Evolutionary conservation across 352 stramenopile genomes (phyloP), one percentile per base, ranked within the genome.

Genomic region (Blastocystis sp.): DNA sequence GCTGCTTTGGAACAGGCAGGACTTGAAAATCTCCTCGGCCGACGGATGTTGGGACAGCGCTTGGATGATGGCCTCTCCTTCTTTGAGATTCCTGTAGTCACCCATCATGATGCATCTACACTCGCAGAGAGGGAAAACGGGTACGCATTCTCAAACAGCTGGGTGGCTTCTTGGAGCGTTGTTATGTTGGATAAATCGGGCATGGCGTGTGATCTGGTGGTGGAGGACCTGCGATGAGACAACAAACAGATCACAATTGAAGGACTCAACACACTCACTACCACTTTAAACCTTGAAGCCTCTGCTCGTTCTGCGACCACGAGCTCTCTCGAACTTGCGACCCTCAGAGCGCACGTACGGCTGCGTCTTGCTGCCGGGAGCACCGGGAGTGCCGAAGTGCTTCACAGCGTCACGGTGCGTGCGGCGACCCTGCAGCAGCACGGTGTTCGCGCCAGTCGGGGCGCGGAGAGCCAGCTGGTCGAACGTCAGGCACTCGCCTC

Each of bases 221-320:
- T 7, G n/a, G 38, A 45, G 17, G 34, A 71, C 34, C 24, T 2
- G 28, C 28, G 28, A 19, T 3, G 54, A 48, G 21, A 2, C n/a
- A 84, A 84, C 74, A 84, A 59, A 68, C 42, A 70, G n/a, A n/a
- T 57, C 42, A 84, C 52, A 62, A 69, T 84, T 84, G 74, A 84
- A 84, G 74, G 74, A 84, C 21, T 54, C 57, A 84, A 84, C n/a
- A 17, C 45, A 70, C 74, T 84, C 38, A 43, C 10, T 38, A 69
- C 66, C 19, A 10, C 19, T 19, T 84, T 84, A 84, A 63, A 84
- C 74, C 74, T 84, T 84, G 74, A 69, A 84, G 38, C 54, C 28
- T 34, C 28, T 34, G 28, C 28, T 34, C 28, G 28, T 34, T 34
- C 28, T 34, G 28, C 28, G 28, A 34, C 28, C 28, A 34, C 28